Conservation (phyloP, 768 basidiomycete species). For the Paxillus involutus region DNA sequence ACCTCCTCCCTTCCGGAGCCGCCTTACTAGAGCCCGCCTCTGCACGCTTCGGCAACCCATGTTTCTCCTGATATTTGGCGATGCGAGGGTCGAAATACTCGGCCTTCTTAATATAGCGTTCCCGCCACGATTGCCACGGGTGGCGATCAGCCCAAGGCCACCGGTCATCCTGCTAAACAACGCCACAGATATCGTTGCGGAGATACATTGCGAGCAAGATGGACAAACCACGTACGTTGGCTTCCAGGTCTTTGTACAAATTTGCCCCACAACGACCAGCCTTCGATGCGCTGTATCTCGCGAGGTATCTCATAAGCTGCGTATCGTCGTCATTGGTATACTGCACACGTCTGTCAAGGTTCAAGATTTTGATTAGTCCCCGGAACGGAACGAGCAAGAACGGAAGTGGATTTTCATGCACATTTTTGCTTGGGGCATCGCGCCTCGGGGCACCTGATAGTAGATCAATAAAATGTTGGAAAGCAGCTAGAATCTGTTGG, state of each 20-base stretch:
- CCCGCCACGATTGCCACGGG: constrained; percentile 63
- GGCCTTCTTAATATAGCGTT: constrained; percentile 52
- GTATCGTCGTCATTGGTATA: constrained; percentile 44
- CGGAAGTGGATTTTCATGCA: not conserved
- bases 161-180: constrained; percentile 32
- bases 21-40: not conserved
- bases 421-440: not conserved
- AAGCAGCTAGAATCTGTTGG: too few species aligned
- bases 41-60: constrained; percentile 9
- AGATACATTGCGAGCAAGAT: not conserved
- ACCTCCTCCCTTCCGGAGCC: constrained; percentile 5
- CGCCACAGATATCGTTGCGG: not conserved
- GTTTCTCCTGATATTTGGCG: constrained; percentile 35
- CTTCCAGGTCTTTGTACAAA: constrained; percentile 42
- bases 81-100: constrained; percentile 44
- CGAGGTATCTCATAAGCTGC: constrained; percentile 46
- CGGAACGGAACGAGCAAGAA: not conserved
- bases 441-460: too few species aligned
- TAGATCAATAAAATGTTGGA: too few species aligned
- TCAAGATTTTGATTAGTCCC: not conserved
- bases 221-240: constrained; percentile 42
- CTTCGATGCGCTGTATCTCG: constrained; percentile 41
- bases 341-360: constrained; percentile 18
- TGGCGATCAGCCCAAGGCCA: constrained; percentile 58
- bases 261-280: constrained; percentile 46